Evolutionary conservation across 805 yeast species (phyloP).

Genomic region (Blastobotrys attinorum): DNA sequence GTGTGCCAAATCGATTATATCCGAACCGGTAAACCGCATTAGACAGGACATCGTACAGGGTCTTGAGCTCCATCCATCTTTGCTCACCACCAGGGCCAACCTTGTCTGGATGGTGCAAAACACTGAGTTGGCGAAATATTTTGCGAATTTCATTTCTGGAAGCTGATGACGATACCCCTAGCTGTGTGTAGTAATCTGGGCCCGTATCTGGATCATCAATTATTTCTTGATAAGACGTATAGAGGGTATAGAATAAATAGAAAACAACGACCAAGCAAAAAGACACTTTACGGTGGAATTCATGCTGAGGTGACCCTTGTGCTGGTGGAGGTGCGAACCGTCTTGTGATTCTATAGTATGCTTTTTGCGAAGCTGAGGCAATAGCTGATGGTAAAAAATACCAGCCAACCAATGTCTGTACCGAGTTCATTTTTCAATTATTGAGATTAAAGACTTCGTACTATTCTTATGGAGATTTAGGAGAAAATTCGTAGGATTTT

Average conservation of each 20-base stretch:
- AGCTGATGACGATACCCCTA: conserved; percentile 10
- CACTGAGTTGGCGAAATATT: conserved; percentile 19
- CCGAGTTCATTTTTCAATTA: neutral
- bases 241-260: neutral
- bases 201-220: neutral
- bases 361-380: conserved; percentile 16
- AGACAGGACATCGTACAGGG: conserved; percentile 68
- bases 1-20: conserved; percentile 81
- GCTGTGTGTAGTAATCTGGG: neutral
- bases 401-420: conserved; percentile 15
- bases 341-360: conserved; percentile 12
- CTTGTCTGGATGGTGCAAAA: conserved; percentile 31
- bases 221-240: neutral
- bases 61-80: conserved; percentile 45
- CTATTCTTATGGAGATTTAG: no score
- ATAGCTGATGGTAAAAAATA: conserved; percentile 17
- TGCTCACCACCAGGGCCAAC: conserved; percentile 14
- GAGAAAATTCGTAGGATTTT: no score
- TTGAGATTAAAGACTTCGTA: no score
- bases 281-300: conserved; percentile 11
- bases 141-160: conserved; percentile 14
- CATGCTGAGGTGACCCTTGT: conserved; percentile 2
- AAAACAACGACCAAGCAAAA: conserved; percentile 13
- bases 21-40: conserved; percentile 70
- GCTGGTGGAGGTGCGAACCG: neutral